Evolutionary conservation across 306 rosid genomes (phyloP).

Genomic region (Corylus avellana): DNA sequence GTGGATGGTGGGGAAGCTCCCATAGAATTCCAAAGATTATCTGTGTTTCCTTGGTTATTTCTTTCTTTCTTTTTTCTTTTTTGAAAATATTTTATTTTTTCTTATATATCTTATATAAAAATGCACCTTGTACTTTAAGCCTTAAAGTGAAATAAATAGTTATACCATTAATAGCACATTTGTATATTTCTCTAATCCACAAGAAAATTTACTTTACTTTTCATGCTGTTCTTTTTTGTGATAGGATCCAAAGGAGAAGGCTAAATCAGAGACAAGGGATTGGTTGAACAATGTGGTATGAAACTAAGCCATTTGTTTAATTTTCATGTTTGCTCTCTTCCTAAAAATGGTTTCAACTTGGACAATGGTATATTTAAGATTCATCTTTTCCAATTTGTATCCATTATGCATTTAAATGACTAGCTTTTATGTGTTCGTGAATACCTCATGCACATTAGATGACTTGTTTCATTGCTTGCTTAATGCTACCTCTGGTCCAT

Average conservation of each 20-base stretch:
- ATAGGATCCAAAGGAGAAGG: conserved; percentile 97
- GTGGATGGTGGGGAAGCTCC: not conserved
- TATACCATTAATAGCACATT: not conserved
- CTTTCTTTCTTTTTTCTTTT: not conserved
- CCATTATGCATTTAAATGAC: conserved; percentile 12
- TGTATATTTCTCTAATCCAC: not conserved
- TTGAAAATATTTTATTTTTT: not conserved
- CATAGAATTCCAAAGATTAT: not conserved
- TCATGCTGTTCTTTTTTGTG: conserved; percentile 24
- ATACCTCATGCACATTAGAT: not conserved
- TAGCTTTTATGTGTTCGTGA: not conserved
- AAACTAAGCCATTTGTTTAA: conserved; percentile 22
- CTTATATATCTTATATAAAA: not conserved
- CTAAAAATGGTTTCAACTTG: conserved; percentile 19
- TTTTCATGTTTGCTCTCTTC: conserved; percentile 14
- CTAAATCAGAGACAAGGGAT: conserved; percentile 95
- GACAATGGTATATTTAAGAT: not conserved
- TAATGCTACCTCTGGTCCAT: not conserved
- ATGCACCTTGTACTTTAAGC: not conserved
- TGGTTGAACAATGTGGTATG: conserved; percentile 98
- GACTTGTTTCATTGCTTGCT: not conserved
- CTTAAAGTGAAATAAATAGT: not conserved
- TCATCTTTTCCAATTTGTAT: not conserved
- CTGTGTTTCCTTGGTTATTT: not conserved
- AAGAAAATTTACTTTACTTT: not conserved